Conservation (phyloP, 2,329 filamentous ascomycete species). For the Cytospora piceae region DNA sequence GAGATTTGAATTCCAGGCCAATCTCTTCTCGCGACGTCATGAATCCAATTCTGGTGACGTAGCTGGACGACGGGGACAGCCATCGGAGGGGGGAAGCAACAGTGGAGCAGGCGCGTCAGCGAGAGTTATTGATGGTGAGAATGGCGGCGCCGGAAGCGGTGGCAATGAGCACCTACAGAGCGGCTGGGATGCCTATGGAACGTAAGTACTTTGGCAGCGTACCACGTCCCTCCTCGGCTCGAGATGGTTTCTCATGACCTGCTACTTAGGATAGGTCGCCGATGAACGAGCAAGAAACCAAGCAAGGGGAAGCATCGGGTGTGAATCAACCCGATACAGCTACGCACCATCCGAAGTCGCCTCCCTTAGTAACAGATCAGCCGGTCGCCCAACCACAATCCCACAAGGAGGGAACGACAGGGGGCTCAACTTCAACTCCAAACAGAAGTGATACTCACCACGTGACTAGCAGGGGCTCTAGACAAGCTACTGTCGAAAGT, state of each 20-base stretch:
- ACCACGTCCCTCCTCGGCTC: too few species aligned
- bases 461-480: neutral
- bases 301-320: neutral
- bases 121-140: neutral
- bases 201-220: constrained; percentile 1
- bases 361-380: neutral
- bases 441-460: too few species aligned
- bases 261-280: constrained; percentile 4
- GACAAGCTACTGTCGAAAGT: constrained; percentile 10
- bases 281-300: neutral
- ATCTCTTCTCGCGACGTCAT: neutral
- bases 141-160: neutral
- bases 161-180: neutral
- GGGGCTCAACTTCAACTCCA: neutral
- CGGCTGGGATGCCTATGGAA: neutral
- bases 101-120: neutral
- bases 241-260: neutral
- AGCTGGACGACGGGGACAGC: neutral
- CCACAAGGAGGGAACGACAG: neutral
- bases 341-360: neutral
- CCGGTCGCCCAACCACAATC: neutral
- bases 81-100: neutral
- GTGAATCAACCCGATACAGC: neutral
- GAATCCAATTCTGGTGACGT: neutral
- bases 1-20: neutral